Conservation (phyloP, 306 rosid species). For the Biancaea sappan region DNA sequence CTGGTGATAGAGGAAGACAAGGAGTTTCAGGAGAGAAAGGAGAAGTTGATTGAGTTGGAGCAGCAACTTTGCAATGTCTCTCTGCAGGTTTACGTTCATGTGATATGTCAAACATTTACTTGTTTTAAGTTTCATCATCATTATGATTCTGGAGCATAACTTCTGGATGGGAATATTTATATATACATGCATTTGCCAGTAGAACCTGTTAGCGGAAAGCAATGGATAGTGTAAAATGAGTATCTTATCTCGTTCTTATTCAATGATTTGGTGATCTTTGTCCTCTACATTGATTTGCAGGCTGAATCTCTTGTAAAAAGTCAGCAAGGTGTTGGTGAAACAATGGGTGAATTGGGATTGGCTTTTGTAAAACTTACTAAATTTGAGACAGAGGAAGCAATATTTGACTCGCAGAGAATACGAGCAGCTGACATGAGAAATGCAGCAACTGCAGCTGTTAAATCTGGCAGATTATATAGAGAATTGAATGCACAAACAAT, state of each 20-base stretch:
- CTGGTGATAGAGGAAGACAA: constrained; percentile 83
- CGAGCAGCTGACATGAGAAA: constrained; percentile 73
- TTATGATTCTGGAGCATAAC: no score
- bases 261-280: neutral
- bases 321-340: constrained; percentile 92
- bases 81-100: constrained; percentile 60
- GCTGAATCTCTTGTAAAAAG: constrained; percentile 89
- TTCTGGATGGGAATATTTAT: no score
- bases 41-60: constrained; percentile 68
- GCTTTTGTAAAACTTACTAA: constrained; percentile 78
- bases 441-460: constrained; percentile 90
- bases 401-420: constrained; percentile 59
- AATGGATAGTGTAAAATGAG: no score
- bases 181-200: no score
- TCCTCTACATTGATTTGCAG: constrained; percentile 43
- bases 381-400: constrained; percentile 82
- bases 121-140: constrained; percentile 16
- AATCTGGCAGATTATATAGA: constrained; percentile 80
- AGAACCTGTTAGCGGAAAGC: no score
- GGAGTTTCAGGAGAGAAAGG: constrained; percentile 79
- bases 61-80: constrained; percentile 68
- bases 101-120: constrained; percentile 21
- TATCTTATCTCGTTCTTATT: no score
- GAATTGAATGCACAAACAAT: constrained; percentile 89
- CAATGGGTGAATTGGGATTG: constrained; percentile 82